Evolutionary conservation across 305 asterid genomes (phyloP), one percentile per base, ranked within the genome.

Genomic region (Striga hermonthica): DNA sequence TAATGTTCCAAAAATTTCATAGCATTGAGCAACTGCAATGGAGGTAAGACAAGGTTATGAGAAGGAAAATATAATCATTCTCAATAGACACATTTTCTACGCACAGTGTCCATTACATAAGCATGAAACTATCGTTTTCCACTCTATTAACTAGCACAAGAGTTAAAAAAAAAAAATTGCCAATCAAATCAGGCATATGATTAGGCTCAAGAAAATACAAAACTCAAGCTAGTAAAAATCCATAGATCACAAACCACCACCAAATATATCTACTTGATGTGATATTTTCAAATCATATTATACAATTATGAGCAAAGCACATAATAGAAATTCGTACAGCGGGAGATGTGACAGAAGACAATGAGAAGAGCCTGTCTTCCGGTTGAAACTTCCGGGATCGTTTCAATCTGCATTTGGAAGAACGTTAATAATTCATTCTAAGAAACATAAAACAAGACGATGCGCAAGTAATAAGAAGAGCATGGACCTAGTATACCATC

Each of bases 381-480:
- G 95, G 88, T 81, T 90, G 99, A 78, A 93, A 90, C 77, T 90
- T 93, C 85, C 99, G 74, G 40, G 96, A 88, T 49, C 99, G 84
- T 78, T 88, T 93, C 81, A 90, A 84, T 65, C 97, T 90, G 90
- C 79, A 88, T 67, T 6, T 0, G 5, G 62, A 68, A 41, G 31
- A 58, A 7, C 67, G 64, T 15, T 6, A 40, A 59, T 22, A 16
- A 58, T 56, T 70, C 63, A 77, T 57, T 64, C 65, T 41, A 22
- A 2, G 2, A 55, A 9, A 40, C 40, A 12, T 31, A 10, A 47
- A 31, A 58, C 36, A 50, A 22, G 31, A 22, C 2, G 31, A 22
- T 22, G 31, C 2, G 31, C 31, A 22, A 22, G 31, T 22, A 22
- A 22, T 22, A 22, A 22, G 31, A 1, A 22, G 2, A 22, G 31